phyloP scores from a whole-genome alignment of 2,329 filamentous ascomycete species.

The Arthrobotrys entomopaga region DNA sequence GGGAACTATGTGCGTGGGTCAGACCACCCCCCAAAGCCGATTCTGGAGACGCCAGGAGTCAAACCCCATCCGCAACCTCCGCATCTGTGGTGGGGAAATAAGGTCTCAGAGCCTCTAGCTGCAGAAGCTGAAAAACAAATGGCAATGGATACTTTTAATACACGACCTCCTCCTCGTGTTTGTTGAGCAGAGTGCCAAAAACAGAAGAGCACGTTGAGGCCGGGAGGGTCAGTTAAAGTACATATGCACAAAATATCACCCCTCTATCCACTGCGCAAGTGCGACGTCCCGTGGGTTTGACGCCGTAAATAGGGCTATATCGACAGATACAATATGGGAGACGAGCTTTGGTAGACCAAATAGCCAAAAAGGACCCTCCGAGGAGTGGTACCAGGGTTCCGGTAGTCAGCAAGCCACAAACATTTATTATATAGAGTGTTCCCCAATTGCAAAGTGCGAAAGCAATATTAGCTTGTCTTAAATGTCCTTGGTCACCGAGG shows the following conservation, averaged over 20 bases:
- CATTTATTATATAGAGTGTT: slow-evolving; percentile 31
- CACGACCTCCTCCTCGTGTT: neutral
- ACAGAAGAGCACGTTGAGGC: neutral
- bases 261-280: too few species aligned
- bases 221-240: neutral
- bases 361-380: slow-evolving; percentile 55
- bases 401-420: slow-evolving; percentile 39
- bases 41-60: slow-evolving; percentile 2
- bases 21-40: slow-evolving; percentile 41
- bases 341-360: slow-evolving; percentile 50
- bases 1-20: slow-evolving; percentile 20
- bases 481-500: slow-evolving; percentile 16
- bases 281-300: neutral
- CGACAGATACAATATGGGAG: slow-evolving; percentile 17
- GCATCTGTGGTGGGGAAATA: slow-evolving; percentile 16
- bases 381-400: slow-evolving; percentile 51
- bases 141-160: too few species aligned
- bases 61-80: slow-evolving; percentile 49
- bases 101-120: slow-evolving; percentile 5
- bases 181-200: neutral
- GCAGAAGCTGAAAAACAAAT: too few species aligned
- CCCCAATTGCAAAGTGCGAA: slow-evolving; percentile 31
- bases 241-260: too few species aligned
- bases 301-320: slow-evolving; percentile 36
- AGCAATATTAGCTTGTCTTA: too few species aligned